Base-by-base conservation (phyloP, 257 asterid species). In the Capsicum baccatum region DNA sequence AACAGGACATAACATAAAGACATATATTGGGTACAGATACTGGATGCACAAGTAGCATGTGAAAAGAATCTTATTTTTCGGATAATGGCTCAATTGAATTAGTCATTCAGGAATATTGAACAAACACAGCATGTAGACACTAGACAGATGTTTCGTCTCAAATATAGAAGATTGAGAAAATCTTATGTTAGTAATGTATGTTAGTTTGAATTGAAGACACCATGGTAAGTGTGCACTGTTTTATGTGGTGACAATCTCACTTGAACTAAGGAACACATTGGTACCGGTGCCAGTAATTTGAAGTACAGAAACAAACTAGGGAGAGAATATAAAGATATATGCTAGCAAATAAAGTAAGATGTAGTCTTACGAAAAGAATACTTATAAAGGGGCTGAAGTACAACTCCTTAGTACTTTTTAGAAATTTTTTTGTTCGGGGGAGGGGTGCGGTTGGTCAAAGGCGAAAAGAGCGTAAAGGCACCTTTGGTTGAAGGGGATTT, bases 341-440 rank as follows among this genome's bases (percentile, higher is more conserved):
- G 39, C 80, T 73, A 21, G 59, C 39, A 73, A 70, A 5, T 63
- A 47, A 73, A 47, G 39, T 10, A 11, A 47, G 8, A 47, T 9
- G 17, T 73, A 73, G 35, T 47, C 58, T 73, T 47, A 44, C n/a
- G 47, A 17, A 71, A 47, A 50, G 57, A 47, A 71, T n/a, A 39
- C 37, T 71, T 71, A 70, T 70, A 71, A 71, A 71, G 79, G 80
- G 80, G 59, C 15, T 47, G 59, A 73, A 48, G 59, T 47, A 19
- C 56, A 47, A n/a, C 80, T 73, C 59, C 58, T 47, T n/a, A 0
- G 9, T n/a, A 6, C 10, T 73, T 48, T 12, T 73, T 5, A 2
- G 9, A 44, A 33, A 39, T 15, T 3, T 1, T 73, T 47, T 48
- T 10, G 6, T n/a, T 6, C 58, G 58, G 58, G 79, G 35, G 54